Evolutionary conservation across 192 early-diverging fungal genomes (phyloP).

Genomic region (Dissophora globulifera): DNA sequence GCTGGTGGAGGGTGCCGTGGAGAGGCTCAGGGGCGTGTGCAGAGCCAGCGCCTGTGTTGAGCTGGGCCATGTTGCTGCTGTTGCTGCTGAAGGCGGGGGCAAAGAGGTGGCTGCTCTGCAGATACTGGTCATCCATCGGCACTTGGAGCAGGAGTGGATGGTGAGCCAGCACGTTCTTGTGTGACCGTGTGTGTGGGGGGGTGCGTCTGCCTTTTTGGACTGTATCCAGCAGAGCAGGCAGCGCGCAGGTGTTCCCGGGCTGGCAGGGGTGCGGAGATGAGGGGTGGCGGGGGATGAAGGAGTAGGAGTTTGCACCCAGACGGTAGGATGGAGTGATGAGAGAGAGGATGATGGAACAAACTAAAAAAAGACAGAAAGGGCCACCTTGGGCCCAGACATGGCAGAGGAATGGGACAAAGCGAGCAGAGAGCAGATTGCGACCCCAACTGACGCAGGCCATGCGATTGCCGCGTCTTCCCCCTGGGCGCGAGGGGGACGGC

Average conservation of each 20-base stretch:
- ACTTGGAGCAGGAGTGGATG: constrained; percentile 41
- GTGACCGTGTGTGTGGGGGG: neutral
- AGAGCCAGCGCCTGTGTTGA: neutral
- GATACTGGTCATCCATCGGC: constrained; percentile 54
- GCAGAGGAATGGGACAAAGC: neutral
- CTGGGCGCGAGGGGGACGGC: no score
- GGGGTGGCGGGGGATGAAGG: no score
- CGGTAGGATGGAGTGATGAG: neutral
- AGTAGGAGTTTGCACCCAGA: neutral
- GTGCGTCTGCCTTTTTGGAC: neutral
- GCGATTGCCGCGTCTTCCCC: constrained; percentile 8
- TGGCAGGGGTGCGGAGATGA: no score
- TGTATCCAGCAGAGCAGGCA: no score
- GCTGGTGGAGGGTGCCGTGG: constrained; percentile 63
- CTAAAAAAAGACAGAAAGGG: neutral
- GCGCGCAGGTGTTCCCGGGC: no score
- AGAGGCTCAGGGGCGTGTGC: constrained; percentile 17
- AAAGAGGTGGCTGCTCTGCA: constrained; percentile 15
- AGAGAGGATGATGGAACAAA: neutral
- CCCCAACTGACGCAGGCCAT: constrained; percentile 5
- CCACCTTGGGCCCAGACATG: neutral
- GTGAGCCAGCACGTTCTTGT: neutral
- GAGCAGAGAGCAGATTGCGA: neutral
- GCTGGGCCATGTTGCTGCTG: constrained; percentile 12
- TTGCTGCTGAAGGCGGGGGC: neutral